Percentiles rank a stretch among this genome's conserved stretches.
These are phyloP conservation scores for Ilex paraguariensis DNA, from an alignment of 305 asterid genomes.

Conservation along the genomic window DNA sequence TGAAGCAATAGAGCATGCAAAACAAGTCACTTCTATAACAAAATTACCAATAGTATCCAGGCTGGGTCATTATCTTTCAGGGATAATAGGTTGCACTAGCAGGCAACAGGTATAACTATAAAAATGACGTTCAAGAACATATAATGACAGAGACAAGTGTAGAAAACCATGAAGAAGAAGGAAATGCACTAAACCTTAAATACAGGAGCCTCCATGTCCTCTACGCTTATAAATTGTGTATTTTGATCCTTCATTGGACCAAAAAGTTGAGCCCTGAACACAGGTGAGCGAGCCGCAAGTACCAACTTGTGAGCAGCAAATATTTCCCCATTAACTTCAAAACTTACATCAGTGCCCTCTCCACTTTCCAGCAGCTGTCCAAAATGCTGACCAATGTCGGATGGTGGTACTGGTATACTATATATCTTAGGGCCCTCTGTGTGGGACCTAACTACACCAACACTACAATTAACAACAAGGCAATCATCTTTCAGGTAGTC, in stretches of 20 bases:
- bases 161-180: neutral
- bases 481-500: constrained; percentile 87
- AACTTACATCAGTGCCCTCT: constrained; percentile 63
- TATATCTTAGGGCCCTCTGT: constrained; percentile 87
- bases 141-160: no score
- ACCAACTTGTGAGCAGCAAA: constrained; percentile 85
- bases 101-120: no score
- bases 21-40: no score
- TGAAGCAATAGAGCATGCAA: no score
- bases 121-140: no score
- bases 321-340: constrained; percentile 72
- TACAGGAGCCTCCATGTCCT: constrained; percentile 86
- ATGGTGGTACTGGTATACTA: constrained; percentile 70
- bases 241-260: constrained; percentile 98
- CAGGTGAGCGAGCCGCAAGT: constrained; percentile 97
- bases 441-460: constrained; percentile 85
- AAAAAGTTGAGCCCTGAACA: constrained; percentile 87
- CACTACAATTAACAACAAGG: constrained; percentile 81
- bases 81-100: no score
- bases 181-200: constrained; percentile 52
- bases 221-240: constrained; percentile 53
- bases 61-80: no score
- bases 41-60: no score
- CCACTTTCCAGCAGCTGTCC: constrained; percentile 83
- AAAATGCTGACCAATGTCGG: constrained; percentile 80